Base-by-base conservation (phyloP, 1,284 basidiomycete species). In the Rhodotorula sp. region DNA sequence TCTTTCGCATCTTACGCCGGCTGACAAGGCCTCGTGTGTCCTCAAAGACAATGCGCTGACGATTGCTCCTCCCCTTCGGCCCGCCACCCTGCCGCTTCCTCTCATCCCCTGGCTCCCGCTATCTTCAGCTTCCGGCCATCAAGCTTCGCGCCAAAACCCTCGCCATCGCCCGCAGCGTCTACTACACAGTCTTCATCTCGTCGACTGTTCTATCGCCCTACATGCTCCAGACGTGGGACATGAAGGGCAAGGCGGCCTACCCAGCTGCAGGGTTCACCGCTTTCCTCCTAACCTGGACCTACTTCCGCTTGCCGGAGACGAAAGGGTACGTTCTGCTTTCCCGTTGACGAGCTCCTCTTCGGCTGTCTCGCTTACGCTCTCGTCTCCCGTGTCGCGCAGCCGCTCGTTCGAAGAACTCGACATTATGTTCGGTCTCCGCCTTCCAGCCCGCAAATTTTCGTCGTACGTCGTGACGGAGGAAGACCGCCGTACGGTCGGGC, bases 111-210 rank as follows among this genome's bases (percentile, higher is more conserved):
- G n/a, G n/a, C n/a, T n/a, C n/a, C n/a, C n/a, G n/a, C n/a, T n/a
- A n/a, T n/a, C n/a, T n/a, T n/a, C n/a, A 59, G 59, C 7, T 36
- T 4, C 24, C 59, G 29, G 59, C 59, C 24, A 36, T 52, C 48
- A 60, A 60, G 48, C 79, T 84, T 8, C 78, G 81, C 34, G 81
- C 82, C 75, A 85, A 85, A 79, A 83, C 84, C 7, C 80, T 85
- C 71, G 84, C 81, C 4, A 79, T 85, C 30, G 81, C 82, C 46
- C 81, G 84, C 60, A 80, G 79, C 64, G 70, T 79, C 11, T 83
- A 83, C 79, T 81, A 83, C 73, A 82, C 82, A 65, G 71, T 79
- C 32, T 79, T 79, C 47, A 80, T 80, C 64, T 29, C 54, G 32
- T 57, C 58, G 48, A 60, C 60, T 27, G 79, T 82, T 70, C 78